A percentile compares a stretch with the other conserved stretches of the same genome.
Conservation (phyloP, 192 early-diverging fungal species). For the Lunasporangiospora selenospora region DNA sequence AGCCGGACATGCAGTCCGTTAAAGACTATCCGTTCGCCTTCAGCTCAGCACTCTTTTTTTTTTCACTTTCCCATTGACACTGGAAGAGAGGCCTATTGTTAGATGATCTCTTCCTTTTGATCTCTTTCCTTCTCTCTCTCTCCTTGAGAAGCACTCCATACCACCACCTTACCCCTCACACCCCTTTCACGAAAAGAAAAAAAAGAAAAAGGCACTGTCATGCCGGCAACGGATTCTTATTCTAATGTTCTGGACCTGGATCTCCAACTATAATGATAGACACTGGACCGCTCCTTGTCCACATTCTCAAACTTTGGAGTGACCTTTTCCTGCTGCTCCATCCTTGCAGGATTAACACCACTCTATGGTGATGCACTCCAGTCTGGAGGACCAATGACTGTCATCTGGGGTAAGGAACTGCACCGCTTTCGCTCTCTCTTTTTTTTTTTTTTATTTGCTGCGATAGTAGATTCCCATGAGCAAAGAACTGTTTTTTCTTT, state of each 20-base stretch:
- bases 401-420: constrained; percentile 57
- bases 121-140: neutral
- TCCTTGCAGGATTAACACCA: constrained; percentile 59
- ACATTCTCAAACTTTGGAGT: constrained; percentile 61
- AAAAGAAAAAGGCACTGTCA: too few species aligned
- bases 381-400: constrained; percentile 54
- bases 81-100: too few species aligned
- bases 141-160: neutral
- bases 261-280: constrained; percentile 31
- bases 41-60: neutral
- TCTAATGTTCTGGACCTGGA: too few species aligned
- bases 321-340: constrained; percentile 59
- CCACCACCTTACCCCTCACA: neutral
- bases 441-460: neutral
- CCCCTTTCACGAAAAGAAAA: neutral
- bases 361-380: constrained; percentile 57
- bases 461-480: neutral
- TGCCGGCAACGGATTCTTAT: too few species aligned
- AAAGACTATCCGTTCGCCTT: neutral
- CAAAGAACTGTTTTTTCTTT: neutral
- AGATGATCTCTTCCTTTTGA: neutral
- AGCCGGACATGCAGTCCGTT: too few species aligned
- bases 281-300: constrained; percentile 56
- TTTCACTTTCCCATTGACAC: neutral
- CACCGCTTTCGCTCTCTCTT: neutral